A percentile compares a stretch with the other conserved stretches of the same genome.
Evolutionary conservation across 2,329 filamentous ascomycete genomes (phyloP).

Genomic region (Hymenoscyphus fraxineus): DNA sequence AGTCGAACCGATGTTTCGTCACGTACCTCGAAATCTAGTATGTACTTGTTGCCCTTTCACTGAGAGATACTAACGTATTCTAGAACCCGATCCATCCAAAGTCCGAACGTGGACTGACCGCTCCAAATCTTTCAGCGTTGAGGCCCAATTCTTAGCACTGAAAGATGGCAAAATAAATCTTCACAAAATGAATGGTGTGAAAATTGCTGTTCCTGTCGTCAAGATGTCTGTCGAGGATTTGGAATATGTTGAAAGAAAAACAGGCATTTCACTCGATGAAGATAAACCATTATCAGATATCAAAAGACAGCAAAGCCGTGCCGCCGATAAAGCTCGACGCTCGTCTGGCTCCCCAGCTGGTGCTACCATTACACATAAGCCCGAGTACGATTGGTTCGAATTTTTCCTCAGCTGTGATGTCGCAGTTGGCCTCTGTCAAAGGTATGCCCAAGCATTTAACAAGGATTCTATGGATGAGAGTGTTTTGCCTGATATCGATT

Average conservation of each 20-base stretch:
- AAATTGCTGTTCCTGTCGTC: conserved; percentile 89
- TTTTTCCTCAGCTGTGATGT: conserved; percentile 95
- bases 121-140: conserved; percentile 93
- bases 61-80: conserved; percentile 19
- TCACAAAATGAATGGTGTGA: conserved; percentile 96
- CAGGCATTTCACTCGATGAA: conserved; percentile 84
- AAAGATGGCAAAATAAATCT: conserved; percentile 96
- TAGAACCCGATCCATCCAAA: conserved; percentile 79
- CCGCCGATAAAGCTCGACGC: conserved; percentile 27
- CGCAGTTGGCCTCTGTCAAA: conserved; percentile 86
- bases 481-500: conserved; percentile 83
- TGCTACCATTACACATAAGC: conserved; percentile 60
- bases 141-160: conserved; percentile 91
- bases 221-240: conserved; percentile 97
- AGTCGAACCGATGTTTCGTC: conserved; percentile 55
- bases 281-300: conserved; percentile 91
- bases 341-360: conserved; percentile 44
- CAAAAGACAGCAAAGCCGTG: conserved; percentile 41
- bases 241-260: conserved; percentile 85
- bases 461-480: conserved; percentile 96
- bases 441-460: conserved; percentile 84
- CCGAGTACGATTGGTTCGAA: conserved; percentile 97
- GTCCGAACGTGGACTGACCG: conserved; percentile 93
- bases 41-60: conserved; percentile 37
- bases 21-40: conserved; percentile 66